Conservation (phyloP, 768 basidiomycete genomes). For the Xerocomus potaroensis region DNA sequence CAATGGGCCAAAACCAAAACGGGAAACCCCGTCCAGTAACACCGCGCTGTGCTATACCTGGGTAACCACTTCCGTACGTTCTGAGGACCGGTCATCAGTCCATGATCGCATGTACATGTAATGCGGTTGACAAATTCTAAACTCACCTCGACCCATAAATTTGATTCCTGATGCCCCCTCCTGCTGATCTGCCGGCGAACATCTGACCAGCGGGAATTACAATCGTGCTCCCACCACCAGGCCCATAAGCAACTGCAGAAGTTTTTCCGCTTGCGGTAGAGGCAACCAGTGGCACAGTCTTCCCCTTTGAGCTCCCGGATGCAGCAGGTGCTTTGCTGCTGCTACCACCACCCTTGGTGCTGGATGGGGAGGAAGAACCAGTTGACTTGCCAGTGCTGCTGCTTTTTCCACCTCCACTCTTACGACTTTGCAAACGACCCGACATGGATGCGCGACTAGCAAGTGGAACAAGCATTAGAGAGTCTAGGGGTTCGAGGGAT, state of each 20-base stretch:
- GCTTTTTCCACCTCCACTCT: conserved; percentile 25
- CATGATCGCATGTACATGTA: neutral
- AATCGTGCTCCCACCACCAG: conserved; percentile 27
- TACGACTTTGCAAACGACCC: conserved; percentile 22
- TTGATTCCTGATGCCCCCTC: conserved; percentile 48
- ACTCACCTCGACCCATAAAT: conserved; percentile 44
- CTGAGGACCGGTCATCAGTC: conserved; percentile 28
- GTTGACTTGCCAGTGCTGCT: conserved; percentile 14
- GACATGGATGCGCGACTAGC: conserved; percentile 2
- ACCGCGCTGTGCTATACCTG: conserved; percentile 42
- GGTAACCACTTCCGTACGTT: conserved; percentile 62
- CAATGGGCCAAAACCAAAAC: conserved; percentile 63
- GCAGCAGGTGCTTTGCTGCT: conserved; percentile 3
- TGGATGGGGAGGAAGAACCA: conserved; percentile 3
- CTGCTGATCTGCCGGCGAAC: conserved; percentile 45
- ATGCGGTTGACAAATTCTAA: neutral
- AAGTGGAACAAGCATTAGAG: conserved; percentile 22
- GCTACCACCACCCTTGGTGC: neutral
- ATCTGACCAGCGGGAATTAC: conserved; percentile 42
- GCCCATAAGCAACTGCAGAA: conserved; percentile 31
- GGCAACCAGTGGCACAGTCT: conserved; percentile 18
- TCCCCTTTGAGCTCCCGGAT: conserved; percentile 5
- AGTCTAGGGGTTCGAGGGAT: too few relatives aligned
- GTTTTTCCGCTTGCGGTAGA: conserved; percentile 21
- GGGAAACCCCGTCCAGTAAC: conserved; percentile 53